Evolutionary conservation across 2,329 filamentous ascomycete species (phyloP), one percentile per base, ranked within the genome.

Genomic region (Phoma sp.): DNA sequence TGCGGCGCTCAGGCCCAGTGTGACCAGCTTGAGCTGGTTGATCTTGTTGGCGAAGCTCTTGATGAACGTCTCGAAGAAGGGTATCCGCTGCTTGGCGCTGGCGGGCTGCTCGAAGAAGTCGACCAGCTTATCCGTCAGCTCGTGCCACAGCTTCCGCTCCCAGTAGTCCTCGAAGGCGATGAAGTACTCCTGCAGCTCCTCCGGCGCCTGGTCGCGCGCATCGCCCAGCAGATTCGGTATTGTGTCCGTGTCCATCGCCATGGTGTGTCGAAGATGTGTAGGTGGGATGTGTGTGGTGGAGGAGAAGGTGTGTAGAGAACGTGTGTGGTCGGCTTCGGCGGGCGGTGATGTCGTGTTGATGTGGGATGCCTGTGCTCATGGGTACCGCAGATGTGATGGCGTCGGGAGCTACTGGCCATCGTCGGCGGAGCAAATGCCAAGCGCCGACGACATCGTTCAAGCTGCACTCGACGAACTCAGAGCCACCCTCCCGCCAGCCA

Each of bases 71-170:
- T 95, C 91, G 83, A 95, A 99, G 77, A 99, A 89, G 56, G 87
- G 82, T 79, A 99, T 85, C 71, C 93, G 89, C 79, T 96, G 91
- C 54, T 86, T 82, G 52, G 87, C 89, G 77, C 93, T 98, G 72
- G 88, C 86, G 39, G 89, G 84, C 67, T 90, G 80, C 70, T 88
- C 87, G 81, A 97, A 99, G 84, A 93, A 97, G 64, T 90, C 84
- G 66, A 96, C 82, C 52, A 99, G 85, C 47, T 88, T 83, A 72
- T 96, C 89, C 32, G 95, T 99, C 65, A 99, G 89, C 79, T 99
- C 93, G 81, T 99, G 95, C 95, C 95, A 99, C 79, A 99, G 85
- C 80, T 97, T 97, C 70, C 93, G 88, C 82, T 99, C 95, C 95
- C 95, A 99, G 73, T 87, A 90, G 75, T 96, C 92, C 81, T 99